Evolutionary conservation across 2,329 filamentous ascomycete genomes (phyloP), one percentile per base, ranked within the genome.

Genomic region (Hymenoscyphus linearis): DNA sequence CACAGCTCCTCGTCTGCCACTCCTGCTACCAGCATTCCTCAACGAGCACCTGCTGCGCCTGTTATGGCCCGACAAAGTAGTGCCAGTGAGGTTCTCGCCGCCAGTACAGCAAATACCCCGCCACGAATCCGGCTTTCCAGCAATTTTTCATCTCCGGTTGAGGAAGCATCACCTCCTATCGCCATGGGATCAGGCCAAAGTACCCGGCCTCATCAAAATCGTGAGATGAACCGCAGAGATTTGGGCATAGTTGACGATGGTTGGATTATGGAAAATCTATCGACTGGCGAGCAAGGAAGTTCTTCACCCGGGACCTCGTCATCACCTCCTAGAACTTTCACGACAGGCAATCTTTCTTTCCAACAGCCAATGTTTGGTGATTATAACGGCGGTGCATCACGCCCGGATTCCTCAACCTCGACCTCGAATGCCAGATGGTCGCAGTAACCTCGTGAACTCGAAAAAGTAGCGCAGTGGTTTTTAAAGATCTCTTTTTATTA

Each of bases 151-250:
- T 60, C 58, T n/a, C 27, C 58, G 2, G 12, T 54, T 13, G 63
- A 63, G 25, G 52, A 61, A 53, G 35, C 58, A 14, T 65, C 61
- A 16, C 61, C 61, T 13, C 54, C 59, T 35, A 57, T 65, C 36
- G 63, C 59, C 18, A 55, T 63, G 26, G 61, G 63, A 26, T 65
- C 63, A 10, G 40, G 55, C 44, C 37, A 57, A 50, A 57, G 18
- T 27, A 52, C 34, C 34, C 44, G 31, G 53, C 5, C 26, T 52
- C 47, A 52, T n/a, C 52, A 18, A 4, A 12, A 7, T 7, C 31
- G 31, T 31, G 31, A 31, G 2, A 31, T 31, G 31, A 7, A 9
- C 18, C n/a, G 44, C 10, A 50, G 44, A 50, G 44, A 50, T 12
- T 50, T 50, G 22, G 44, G 44, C 22, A 50, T 50, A 4, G 13